These are phyloP conservation scores for Nelumbo lutea DNA, from an alignment of 164 flowering plant genomes.

Conservation along the genomic window DNA sequence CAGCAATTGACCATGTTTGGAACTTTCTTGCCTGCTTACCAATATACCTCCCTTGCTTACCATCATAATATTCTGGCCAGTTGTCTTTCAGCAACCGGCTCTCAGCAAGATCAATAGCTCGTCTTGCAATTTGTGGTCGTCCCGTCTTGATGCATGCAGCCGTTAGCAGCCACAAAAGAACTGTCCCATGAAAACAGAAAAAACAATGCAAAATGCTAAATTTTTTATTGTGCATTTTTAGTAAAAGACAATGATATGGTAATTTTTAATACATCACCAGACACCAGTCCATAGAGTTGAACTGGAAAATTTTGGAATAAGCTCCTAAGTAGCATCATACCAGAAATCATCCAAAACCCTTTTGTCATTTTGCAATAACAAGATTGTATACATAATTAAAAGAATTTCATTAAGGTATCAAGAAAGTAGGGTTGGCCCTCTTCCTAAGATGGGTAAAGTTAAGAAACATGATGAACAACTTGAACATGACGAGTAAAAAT, in stretches of 20 bases:
- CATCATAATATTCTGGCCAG: slow-evolving; percentile 41
- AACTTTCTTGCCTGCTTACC: slow-evolving; percentile 38
- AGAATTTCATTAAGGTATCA: too few relatives aligned
- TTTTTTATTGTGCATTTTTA: neutral
- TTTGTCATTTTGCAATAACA: too few relatives aligned
- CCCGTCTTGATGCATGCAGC: slow-evolving; percentile 37
- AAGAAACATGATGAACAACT: too few relatives aligned
- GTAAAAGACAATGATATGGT: neutral
- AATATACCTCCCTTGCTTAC: slow-evolving; percentile 29
- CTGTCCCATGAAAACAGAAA: slow-evolving; percentile 14
- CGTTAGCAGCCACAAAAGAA: slow-evolving; percentile 31
- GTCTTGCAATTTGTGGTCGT: slow-evolving; percentile 31
- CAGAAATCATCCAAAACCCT: too few relatives aligned
- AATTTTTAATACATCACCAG: too few relatives aligned
- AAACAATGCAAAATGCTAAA: neutral
- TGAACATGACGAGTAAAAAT: too few relatives aligned
- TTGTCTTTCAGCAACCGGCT: slow-evolving; percentile 24
- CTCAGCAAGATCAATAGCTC: slow-evolving; percentile 29
- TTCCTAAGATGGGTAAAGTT: too few relatives aligned
- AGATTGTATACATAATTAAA: too few relatives aligned
- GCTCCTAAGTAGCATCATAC: too few relatives aligned
- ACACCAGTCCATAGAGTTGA: too few relatives aligned
- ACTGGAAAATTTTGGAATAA: too few relatives aligned
- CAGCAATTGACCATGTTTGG: slow-evolving; percentile 41
- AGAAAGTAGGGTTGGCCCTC: too few relatives aligned